Conservation (phyloP, 1,284 basidiomycete species). For the Anthracocystis walkeri region DNA sequence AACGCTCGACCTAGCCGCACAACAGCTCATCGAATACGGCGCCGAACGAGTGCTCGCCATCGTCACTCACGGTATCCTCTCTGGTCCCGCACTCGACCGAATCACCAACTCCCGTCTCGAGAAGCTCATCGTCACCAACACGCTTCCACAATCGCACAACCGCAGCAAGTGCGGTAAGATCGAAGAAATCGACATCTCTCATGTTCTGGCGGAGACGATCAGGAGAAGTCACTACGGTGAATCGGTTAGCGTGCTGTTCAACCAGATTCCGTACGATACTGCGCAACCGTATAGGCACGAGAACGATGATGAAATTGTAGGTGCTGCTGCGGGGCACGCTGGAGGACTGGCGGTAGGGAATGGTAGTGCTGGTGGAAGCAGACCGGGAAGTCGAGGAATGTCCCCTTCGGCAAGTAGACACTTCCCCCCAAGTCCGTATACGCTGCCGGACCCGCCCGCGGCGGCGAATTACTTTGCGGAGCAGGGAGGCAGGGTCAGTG, state of each 20-base stretch:
- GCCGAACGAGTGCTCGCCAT: conserved; percentile 88
- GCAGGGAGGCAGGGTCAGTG: conserved; percentile 1
- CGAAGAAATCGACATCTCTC: conserved; percentile 89
- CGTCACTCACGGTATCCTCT: conserved; percentile 97
- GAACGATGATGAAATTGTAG: conserved; percentile 37
- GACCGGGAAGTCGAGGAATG: conserved; percentile 12
- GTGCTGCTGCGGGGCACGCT: not conserved
- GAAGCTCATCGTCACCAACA: conserved; percentile 98
- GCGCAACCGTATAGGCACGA: conserved; percentile 67
- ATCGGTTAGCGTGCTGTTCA: conserved; percentile 65
- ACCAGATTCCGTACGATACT: conserved; percentile 68
- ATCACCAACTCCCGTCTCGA: conserved; percentile 75
- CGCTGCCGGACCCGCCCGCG: conserved; percentile 55
- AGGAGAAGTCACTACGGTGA: conserved; percentile 77
- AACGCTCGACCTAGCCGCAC: conserved; percentile 91
- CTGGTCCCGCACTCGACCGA: conserved; percentile 82
- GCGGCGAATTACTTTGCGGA: conserved; percentile 57
- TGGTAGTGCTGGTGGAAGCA: not conserved
- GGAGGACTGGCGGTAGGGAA: not conserved
- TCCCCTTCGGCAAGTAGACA: conserved; percentile 14
- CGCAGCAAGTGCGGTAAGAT: conserved; percentile 83
- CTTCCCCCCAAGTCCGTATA: conserved; percentile 54
- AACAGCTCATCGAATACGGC: conserved; percentile 89
- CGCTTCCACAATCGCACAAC: conserved; percentile 89
- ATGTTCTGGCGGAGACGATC: conserved; percentile 96